Base-by-base conservation (phyloP, 73 alveolate species). In the Stentor coeruleus region DNA sequence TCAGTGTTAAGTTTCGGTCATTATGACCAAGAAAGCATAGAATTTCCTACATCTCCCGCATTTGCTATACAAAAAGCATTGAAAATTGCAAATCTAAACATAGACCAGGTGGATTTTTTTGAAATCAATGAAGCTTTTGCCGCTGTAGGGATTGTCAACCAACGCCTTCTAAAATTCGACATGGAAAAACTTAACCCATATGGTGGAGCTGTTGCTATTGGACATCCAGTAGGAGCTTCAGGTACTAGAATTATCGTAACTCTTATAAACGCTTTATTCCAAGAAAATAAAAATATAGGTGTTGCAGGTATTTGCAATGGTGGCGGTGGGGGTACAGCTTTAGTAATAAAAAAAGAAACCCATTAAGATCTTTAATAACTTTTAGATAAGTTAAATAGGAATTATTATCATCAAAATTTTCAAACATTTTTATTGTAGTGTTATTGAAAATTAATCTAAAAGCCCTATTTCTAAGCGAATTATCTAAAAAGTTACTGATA, bases 141-240 rank as follows among this genome's bases (percentile, higher is more conserved):
- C 6, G 87, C 82, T 14, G 86, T 39, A 3, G 28, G 89, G 40
- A 4, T 88, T 35, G 94, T 90, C 79, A 83, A 83, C 81, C 77
- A 77, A 86, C 39, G 55, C 39, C 36, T 15, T 15, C 72, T 55
- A 15, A n/a, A n/a, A 55, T 15, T 55, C 20, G 72, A 55, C 15
- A 55, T 55, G 72, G n/a, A 55, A 15, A 55, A 55, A 55, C 20
- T 55, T 15, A 55, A 55, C 72, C 20, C 15, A 55, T 55, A 15
- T n/a, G 98, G 98, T 20, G 98, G 98, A 39, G 98, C 96, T 0
- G 97, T 92, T 14, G 94, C 98, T 11, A 84, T 94, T 38, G 98
- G 98, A 30, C 96, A 94, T 74, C 98, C 98, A 15, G 30, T 94
- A 33, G 98, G 98, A 28, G 86, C 86, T 83, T 83, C 94, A 42